A percentile compares a stretch with the other conserved stretches of the same genome.
Conservation (phyloP, 805 yeast genomes). For the Kurtzmaniella cleridarum region DNA sequence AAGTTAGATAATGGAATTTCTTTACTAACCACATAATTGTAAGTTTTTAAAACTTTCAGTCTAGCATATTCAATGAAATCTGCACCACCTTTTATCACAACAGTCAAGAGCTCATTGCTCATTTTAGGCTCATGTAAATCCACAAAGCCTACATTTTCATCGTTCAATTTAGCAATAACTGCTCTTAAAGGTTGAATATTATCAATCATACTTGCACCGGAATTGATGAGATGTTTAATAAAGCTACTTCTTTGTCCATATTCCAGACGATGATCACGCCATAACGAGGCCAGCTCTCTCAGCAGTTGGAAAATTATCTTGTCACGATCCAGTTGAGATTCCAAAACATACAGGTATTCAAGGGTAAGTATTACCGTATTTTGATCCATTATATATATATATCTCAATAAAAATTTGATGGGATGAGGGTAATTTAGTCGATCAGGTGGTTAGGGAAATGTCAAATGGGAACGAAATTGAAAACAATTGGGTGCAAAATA, state of each 20-base stretch:
- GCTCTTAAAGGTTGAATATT: slow-evolving; percentile 3
- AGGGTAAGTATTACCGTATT: slow-evolving; percentile 20
- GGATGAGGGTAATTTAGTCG: too few species aligned
- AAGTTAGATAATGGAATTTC: not conserved
- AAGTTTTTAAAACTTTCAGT: slow-evolving; percentile 23
- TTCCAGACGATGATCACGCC: not conserved
- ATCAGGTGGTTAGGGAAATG: too few species aligned
- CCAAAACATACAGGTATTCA: slow-evolving; percentile 22
- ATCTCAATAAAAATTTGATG: too few species aligned
- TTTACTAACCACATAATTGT: slow-evolving; percentile 17
- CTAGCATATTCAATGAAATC: slow-evolving; percentile 28
- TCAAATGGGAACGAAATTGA: slow-evolving; percentile 5
- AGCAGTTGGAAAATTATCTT: not conserved
- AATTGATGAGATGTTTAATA: not conserved
- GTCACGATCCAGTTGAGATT: slow-evolving; percentile 7
- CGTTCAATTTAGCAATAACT: slow-evolving; percentile 1
- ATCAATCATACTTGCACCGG: slow-evolving; percentile 4
- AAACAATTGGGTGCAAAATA: slow-evolving; percentile 1
- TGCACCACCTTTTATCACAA: slow-evolving; percentile 29
- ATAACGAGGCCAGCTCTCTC: slow-evolving; percentile 4
- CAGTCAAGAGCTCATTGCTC: slow-evolving; percentile 28
- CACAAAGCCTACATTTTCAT: slow-evolving; percentile 9
- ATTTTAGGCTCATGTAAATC: slow-evolving; percentile 27
- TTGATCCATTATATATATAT: slow-evolving; percentile 7
- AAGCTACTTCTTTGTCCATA: slow-evolving; percentile 4